Base-by-base conservation (phyloP, 139 green algal genomes). In the Chlorella sp. region DNA sequence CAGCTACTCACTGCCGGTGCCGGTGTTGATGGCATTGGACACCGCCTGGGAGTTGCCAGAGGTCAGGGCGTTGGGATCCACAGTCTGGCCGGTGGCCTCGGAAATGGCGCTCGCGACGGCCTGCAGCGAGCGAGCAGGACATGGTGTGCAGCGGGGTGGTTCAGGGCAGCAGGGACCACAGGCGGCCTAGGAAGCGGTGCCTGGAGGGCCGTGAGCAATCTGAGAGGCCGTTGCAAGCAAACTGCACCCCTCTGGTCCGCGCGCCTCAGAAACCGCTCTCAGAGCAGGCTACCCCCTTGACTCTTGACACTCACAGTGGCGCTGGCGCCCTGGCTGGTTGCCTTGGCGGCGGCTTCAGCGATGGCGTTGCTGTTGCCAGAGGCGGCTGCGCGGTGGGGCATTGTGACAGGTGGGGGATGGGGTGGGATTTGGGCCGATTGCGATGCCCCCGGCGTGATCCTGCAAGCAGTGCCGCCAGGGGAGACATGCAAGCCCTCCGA, bases 11-110 rank as follows among this genome's bases (percentile, higher is more conserved):
- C 69, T 25, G 5, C 69, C 69, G 32, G 47, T 38, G 16, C 69
- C 69, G 32, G 47, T 38, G 69, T 75, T 75, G 36, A 75, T 51
- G 44, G 69, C 69, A 6, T 75, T 51, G 69, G 69, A 75, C 20
- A 75, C 69, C 1, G 69, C 69, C 32, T n/a, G 16, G 18, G 69
- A 38, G 69, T 39, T 80, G 74, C 74, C 51, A 1, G 11, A 25
- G 16, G 2, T 17, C 30, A 34, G n/a, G 16, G n/a, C 15, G 23
- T 4, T 51, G 7, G 32, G 47, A 18, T 41, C 72, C 47, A 79
- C 39, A 39, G 7, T 79, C 18, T 79, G 72, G 72, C n/a, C 44
- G 21, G 38, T 44, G 20, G 34, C 69, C 20, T 28, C 17, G 36
- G 32, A 55, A 21, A 75, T 75, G 36, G 69, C 51, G 51, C 51